These are phyloP conservation scores for Erythrobasidium yunnanense DNA, from an alignment of 768 basidiomycete genomes.

Conservation along the genomic window DNA sequence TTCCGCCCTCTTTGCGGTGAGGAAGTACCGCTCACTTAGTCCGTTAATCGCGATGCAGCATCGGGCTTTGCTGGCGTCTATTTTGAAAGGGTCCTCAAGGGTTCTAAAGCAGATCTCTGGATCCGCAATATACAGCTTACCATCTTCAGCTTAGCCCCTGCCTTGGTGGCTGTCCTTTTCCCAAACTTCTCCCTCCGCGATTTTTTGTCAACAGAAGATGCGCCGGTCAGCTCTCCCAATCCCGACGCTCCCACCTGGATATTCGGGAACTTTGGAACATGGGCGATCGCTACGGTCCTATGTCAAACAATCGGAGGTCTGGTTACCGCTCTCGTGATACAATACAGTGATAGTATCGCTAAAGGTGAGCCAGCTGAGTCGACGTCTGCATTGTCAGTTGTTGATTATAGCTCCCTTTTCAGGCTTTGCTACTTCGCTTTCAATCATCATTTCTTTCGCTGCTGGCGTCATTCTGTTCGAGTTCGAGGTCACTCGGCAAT, in stretches of 20 bases:
- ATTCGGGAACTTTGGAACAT: conserved; percentile 73
- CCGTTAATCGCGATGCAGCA: conserved; percentile 45
- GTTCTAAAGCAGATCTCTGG: conserved; percentile 81
- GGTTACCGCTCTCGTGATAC: conserved; percentile 85
- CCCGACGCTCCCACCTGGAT: conserved; percentile 42
- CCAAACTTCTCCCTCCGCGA: conserved; percentile 37
- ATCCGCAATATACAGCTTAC: conserved; percentile 92
- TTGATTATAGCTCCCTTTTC: too few species aligned
- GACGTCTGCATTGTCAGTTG: too few species aligned
- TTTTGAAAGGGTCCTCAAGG: conserved; percentile 94
- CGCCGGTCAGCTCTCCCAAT: not conserved
- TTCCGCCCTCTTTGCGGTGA: too few species aligned
- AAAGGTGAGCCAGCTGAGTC: conserved; percentile 33
- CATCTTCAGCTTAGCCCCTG: conserved; percentile 82
- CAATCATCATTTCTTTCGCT: conserved; percentile 88
- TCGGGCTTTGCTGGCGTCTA: conserved; percentile 94
- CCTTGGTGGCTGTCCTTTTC: conserved; percentile 53
- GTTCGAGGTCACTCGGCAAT: conserved; percentile 73
- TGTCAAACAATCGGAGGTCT: conserved; percentile 86
- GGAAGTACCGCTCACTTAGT: not conserved
- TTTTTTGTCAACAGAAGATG: conserved; percentile 37
- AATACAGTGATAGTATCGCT: conserved; percentile 48
- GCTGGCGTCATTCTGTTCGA: conserved; percentile 82
- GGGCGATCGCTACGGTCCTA: conserved; percentile 82
- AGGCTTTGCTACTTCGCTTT: conserved; percentile 88